Evolutionary conservation across 768 basidiomycete species (phyloP).

Genomic region (Tricholoma sp.): DNA sequence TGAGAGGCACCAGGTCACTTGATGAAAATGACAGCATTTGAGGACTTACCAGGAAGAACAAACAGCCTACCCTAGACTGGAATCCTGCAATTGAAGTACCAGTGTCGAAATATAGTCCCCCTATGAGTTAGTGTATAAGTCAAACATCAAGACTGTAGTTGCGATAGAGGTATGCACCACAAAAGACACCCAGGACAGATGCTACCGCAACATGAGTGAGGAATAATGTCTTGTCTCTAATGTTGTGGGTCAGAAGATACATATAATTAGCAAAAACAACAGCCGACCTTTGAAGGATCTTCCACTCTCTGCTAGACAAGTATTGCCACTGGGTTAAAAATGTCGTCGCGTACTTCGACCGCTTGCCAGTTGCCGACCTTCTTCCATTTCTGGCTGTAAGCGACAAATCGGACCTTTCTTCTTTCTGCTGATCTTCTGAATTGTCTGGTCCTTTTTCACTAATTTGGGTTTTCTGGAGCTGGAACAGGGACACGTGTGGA

Average conservation of each 20-base stretch:
- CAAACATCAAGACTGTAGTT: not conserved
- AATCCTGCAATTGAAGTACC: conserved; percentile 84
- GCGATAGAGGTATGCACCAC: conserved; percentile 40
- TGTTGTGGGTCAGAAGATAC: not conserved
- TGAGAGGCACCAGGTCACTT: conserved; percentile 21
- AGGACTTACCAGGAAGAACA: conserved; percentile 80
- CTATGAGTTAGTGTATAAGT: conserved; percentile 25
- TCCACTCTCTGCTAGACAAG: conserved; percentile 82
- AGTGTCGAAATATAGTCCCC: conserved; percentile 84
- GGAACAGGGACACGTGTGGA: conserved; percentile 46
- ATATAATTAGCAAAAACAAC: not conserved
- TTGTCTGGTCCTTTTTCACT: not conserved
- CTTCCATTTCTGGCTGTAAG: not conserved
- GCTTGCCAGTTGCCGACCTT: conserved; percentile 5
- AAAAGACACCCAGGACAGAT: conserved; percentile 77
- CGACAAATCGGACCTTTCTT: not conserved
- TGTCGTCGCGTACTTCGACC: conserved; percentile 56
- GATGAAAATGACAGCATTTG: not conserved
- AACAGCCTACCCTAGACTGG: conserved; percentile 87
- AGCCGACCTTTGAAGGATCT: conserved; percentile 60
- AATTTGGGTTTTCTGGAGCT: conserved; percentile 8
- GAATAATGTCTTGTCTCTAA: conserved; percentile 80
- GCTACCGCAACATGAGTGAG: conserved; percentile 72
- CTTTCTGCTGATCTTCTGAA: not conserved
- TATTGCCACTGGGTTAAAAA: conserved; percentile 88